These are phyloP conservation scores for Corrigiola litoralis DNA, from an alignment of 179 eudicot species.

Conservation along the genomic window DNA sequence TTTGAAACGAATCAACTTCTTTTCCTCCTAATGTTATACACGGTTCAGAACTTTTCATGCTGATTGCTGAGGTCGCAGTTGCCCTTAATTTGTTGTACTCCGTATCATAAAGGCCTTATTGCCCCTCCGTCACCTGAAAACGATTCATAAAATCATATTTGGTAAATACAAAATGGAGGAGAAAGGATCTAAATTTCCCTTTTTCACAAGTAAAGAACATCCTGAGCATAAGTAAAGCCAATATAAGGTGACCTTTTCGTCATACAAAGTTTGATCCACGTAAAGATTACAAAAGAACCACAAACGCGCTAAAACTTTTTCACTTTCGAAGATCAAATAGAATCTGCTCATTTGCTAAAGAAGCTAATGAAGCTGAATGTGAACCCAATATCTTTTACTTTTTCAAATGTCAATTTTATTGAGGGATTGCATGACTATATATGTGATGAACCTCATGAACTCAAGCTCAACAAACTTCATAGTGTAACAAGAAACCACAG, in stretches of 20 bases:
- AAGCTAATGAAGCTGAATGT: too few species aligned
- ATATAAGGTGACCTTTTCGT: too few species aligned
- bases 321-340: too few species aligned
- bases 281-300: neutral
- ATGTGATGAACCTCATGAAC: neutral
- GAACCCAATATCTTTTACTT: too few species aligned
- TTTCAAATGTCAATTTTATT: too few species aligned
- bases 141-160: neutral
- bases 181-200: constrained; percentile 2
- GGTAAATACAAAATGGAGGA: neutral
- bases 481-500: too few species aligned
- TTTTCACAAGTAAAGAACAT: constrained; percentile 16
- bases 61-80: too few species aligned
- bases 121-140: too few species aligned
- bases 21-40: neutral
- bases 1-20: neutral
- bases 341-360: too few species aligned
- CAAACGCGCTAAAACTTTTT: neutral
- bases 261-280: neutral
- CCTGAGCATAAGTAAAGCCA: neutral
- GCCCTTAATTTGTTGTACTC: too few species aligned
- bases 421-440: neutral
- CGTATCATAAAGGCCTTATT: too few species aligned
- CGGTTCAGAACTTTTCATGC: constrained; percentile 15
- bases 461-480: neutral